Conservation (phyloP, 345 rosid species). For the Draba incana region DNA sequence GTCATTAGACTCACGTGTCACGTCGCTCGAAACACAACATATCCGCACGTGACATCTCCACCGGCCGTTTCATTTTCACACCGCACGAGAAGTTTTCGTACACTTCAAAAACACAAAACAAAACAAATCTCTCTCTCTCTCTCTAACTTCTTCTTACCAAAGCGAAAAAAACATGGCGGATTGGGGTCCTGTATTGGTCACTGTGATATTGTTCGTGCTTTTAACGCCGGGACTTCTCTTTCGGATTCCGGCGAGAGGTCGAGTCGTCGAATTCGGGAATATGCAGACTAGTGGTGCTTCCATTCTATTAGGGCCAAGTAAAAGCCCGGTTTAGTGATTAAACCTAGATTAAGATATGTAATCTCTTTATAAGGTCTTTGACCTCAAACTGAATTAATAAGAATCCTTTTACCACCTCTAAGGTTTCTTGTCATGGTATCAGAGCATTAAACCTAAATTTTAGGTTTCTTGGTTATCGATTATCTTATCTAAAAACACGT, state of each 20-base stretch:
- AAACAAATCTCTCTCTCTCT: background rate
- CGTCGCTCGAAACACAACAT: conserved; percentile 33
- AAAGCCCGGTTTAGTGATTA: too few species aligned
- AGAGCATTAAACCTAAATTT: too few species aligned
- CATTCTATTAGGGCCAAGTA: conserved; percentile 25
- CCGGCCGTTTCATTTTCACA: conserved; percentile 29
- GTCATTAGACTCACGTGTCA: conserved; percentile 39
- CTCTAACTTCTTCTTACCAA: background rate
- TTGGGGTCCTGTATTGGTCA: conserved; percentile 93
- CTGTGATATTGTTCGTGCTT: conserved; percentile 79
- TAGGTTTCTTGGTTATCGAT: too few species aligned
- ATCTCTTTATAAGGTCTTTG: too few species aligned
- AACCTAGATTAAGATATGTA: too few species aligned
- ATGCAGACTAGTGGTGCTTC: conserved; percentile 79
- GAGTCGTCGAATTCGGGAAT: conserved; percentile 63
- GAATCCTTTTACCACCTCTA: too few species aligned
- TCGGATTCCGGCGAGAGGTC: conserved; percentile 76
- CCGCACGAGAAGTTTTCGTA: conserved; percentile 31
- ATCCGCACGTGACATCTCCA: conserved; percentile 38
- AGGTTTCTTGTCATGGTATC: too few species aligned
- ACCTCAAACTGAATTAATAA: too few species aligned
- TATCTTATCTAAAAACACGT: too few species aligned
- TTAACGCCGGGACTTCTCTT: conserved; percentile 79
- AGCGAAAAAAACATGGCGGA: conserved; percentile 62
- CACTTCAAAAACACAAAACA: conserved; percentile 12